These are phyloP conservation scores for Hapsidospora chrysogenum DNA, from an alignment of 495 filamentous ascomycete genomes.

Conservation along the genomic window DNA sequence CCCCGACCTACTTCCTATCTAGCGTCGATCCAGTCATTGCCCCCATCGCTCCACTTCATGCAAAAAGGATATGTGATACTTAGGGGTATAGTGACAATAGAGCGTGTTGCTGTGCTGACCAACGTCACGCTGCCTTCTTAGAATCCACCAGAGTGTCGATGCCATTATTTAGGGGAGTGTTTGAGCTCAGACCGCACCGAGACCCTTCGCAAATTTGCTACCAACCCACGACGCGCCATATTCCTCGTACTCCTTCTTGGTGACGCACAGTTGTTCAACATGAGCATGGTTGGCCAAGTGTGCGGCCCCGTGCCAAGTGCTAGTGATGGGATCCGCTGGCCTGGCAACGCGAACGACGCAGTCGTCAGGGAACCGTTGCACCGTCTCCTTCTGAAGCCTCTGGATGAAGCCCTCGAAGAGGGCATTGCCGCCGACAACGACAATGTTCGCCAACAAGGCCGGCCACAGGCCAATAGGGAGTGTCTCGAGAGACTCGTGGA, in stretches of 20 bases:
- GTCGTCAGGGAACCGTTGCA: conserved; percentile 57
- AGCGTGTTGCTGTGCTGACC: no score
- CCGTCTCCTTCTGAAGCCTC: conserved; percentile 62
- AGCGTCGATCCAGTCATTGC: no score
- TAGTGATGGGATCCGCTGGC: conserved; percentile 59
- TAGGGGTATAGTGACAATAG: no score
- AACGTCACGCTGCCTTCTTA: no score
- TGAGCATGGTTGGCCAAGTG: conserved; percentile 53
- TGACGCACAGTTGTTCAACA: conserved; percentile 49
- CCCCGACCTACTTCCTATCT: no score
- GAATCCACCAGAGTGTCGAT: no score
- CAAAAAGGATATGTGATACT: no score
- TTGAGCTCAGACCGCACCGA: background rate
- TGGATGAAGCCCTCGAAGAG: conserved; percentile 68
- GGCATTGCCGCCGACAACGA: conserved; percentile 78
- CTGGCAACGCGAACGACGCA: conserved; percentile 57
- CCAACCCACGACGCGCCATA: conserved; percentile 63
- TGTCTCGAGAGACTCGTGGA: conserved; percentile 63
- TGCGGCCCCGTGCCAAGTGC: conserved; percentile 72
- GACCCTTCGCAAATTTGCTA: conserved; percentile 43
- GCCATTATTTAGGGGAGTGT: no score
- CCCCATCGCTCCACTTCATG: no score
- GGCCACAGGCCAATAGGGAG: conserved; percentile 65
- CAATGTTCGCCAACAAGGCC: conserved; percentile 66
- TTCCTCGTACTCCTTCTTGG: conserved; percentile 81